Evolutionary conservation across 2,329 filamentous ascomycete species (phyloP).

Genomic region (Trichophyton verrucosum): DNA sequence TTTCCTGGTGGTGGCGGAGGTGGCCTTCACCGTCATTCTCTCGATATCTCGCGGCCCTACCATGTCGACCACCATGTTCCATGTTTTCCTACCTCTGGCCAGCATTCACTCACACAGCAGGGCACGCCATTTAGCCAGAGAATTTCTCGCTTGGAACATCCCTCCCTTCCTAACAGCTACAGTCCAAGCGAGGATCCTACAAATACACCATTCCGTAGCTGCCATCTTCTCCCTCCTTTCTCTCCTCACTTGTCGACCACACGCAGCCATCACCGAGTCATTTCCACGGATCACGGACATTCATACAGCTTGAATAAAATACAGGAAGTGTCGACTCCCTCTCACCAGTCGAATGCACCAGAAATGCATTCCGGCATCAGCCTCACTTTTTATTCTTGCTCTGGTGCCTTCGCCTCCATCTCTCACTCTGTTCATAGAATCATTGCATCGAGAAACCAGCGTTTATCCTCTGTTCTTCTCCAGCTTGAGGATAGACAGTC

Average conservation of each 20-base stretch:
- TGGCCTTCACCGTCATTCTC: background rate
- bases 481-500: background rate
- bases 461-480: conserved; percentile 15
- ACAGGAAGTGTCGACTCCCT: background rate
- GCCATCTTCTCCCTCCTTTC: background rate
- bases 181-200: background rate
- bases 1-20: background rate
- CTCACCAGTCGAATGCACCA: conserved; percentile 13
- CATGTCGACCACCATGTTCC: background rate
- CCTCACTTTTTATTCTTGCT: conserved; percentile 16
- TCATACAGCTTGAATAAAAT: background rate
- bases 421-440: conserved; percentile 16
- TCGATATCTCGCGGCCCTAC: background rate
- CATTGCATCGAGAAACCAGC: conserved; percentile 18
- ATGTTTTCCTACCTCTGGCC: background rate
- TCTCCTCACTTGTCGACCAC: background rate
- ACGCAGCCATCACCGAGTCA: background rate
- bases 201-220: background rate
- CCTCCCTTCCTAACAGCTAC: background rate
- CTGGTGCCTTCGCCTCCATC: conserved; percentile 13
- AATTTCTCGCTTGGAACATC: background rate
- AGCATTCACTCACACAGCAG: background rate
- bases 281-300: background rate
- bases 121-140: background rate
- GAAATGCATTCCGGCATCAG: conserved; percentile 15